Conservation (phyloP, 164 flowering plant genomes). For the Echeveria elegans region DNA sequence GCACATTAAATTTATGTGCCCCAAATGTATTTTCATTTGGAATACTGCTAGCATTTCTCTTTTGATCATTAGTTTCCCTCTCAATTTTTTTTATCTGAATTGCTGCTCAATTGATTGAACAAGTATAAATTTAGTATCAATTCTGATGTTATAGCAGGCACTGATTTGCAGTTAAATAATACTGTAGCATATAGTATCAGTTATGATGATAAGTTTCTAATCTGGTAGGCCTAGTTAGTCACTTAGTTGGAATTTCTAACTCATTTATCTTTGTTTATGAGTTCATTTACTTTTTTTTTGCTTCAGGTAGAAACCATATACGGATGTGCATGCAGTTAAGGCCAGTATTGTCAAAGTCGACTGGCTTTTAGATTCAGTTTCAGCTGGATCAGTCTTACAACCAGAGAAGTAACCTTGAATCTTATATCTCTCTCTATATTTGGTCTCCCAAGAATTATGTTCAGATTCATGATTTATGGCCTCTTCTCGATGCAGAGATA, state of each 20-base stretch:
- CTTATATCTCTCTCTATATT: slow-evolving; percentile 1
- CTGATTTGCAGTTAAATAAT: no score
- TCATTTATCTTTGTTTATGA: no score
- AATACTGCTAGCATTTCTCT: background rate
- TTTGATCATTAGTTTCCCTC: background rate
- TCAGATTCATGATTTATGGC: background rate
- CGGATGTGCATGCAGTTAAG: slow-evolving; percentile 77
- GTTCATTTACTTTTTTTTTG: no score
- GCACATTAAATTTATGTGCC: background rate
- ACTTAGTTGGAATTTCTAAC: no score
- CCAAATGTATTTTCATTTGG: background rate
- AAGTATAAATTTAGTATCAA: background rate
- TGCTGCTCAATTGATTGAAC: background rate
- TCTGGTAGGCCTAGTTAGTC: no score
- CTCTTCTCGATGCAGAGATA: slow-evolving; percentile 29
- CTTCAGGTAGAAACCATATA: slow-evolving; percentile 67
- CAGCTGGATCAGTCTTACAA: slow-evolving; percentile 40
- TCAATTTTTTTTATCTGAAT: background rate
- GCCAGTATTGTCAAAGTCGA: slow-evolving; percentile 40
- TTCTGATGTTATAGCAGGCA: no score
- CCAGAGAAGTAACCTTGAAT: slow-evolving; percentile 52
- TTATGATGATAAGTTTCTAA: no score
- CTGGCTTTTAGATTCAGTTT: slow-evolving; percentile 70
- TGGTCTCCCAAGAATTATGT: no score
- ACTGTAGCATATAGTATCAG: no score